Evolutionary conservation across 2,329 filamentous ascomycete species (phyloP).

Genomic region (Colletotrichum tofieldiae): DNA sequence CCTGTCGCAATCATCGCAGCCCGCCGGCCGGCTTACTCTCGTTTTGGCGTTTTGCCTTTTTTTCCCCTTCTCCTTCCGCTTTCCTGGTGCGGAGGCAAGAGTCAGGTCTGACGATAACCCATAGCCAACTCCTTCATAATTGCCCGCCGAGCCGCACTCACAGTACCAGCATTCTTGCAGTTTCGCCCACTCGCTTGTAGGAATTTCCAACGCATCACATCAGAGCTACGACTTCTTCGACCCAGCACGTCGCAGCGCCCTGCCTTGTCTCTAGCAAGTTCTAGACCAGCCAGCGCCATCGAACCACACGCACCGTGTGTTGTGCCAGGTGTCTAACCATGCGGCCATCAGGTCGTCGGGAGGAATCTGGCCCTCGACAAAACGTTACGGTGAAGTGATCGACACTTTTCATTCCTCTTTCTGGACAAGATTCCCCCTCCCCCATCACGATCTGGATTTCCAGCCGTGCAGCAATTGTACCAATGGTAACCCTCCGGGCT

Average conservation of each 20-base stretch:
- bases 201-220: background rate
- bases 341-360: slow-evolving; percentile 26
- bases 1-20: slow-evolving; percentile 28
- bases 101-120: slow-evolving; percentile 1
- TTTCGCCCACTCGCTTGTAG: background rate
- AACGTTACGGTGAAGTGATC: slow-evolving; percentile 40
- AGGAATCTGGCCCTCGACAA: slow-evolving; percentile 36
- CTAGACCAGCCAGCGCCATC: slow-evolving; percentile 40
- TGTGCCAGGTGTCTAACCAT: slow-evolving; percentile 23
- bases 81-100: slow-evolving; percentile 1
- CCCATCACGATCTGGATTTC: slow-evolving; percentile 29
- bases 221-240: background rate
- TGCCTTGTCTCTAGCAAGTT: slow-evolving; percentile 25
- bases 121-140: slow-evolving; percentile 19
- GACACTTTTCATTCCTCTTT: slow-evolving; percentile 25
- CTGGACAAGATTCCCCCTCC: slow-evolving; percentile 8
- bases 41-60: background rate
- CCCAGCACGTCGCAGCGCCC: background rate
- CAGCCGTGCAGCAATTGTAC: slow-evolving; percentile 19
- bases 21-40: slow-evolving; percentile 15
- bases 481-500: background rate
- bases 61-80: background rate
- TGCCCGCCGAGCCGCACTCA: background rate
- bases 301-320: slow-evolving; percentile 32
- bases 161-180: background rate